Evolutionary conservation across 2,329 filamentous ascomycete species (phyloP).

Genomic region (Pyrenophora tritici-repentis): DNA sequence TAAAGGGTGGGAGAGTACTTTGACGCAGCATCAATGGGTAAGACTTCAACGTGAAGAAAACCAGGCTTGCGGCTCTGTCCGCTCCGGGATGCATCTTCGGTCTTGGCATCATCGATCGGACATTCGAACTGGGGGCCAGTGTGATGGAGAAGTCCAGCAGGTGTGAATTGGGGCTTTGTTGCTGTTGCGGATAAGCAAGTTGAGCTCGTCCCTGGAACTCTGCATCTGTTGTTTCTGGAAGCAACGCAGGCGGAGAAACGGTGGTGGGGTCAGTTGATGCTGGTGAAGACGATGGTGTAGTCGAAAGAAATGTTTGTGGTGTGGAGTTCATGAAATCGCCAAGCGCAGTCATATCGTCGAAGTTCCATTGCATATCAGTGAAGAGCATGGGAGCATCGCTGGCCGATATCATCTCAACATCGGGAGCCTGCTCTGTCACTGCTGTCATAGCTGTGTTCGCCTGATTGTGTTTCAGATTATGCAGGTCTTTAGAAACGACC

Average conservation of each 20-base stretch:
- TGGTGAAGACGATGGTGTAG: not conserved
- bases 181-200: too few relatives aligned
- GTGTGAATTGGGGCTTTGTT: too few relatives aligned
- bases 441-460: not conserved
- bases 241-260: not conserved
- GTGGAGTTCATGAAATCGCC: not conserved
- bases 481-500: not conserved
- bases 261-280: not conserved
- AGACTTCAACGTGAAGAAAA: slow-evolving; percentile 50
- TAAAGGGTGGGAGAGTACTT: slow-evolving; percentile 51
- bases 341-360: not conserved
- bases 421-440: not conserved
- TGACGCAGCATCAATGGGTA: slow-evolving; percentile 51
- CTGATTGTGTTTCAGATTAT: not conserved
- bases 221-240: not conserved
- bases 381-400: not conserved
- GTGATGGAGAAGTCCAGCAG: slow-evolving; percentile 23
- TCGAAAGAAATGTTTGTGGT: not conserved
- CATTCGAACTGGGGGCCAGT: slow-evolving; percentile 15
- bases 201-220: not conserved
- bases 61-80: slow-evolving; percentile 46
- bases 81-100: slow-evolving; percentile 30
- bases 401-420: not conserved
- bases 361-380: not conserved
- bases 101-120: slow-evolving; percentile 36